Conservation (phyloP, 2,329 filamentous ascomycete species). For the Botrytis sinoallii region DNA sequence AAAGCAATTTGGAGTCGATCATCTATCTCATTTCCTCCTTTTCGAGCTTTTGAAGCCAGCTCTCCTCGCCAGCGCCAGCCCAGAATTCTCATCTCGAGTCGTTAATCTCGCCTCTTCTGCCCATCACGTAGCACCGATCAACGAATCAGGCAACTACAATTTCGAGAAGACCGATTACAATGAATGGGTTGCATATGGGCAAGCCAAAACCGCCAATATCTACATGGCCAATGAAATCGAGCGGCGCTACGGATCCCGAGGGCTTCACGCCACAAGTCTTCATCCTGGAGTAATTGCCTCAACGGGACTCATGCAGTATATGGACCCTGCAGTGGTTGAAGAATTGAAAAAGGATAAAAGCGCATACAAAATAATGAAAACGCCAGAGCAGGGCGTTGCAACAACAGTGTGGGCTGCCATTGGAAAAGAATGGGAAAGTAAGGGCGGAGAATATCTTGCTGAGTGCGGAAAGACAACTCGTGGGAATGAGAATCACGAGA, state of each 20-base stretch:
- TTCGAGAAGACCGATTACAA: constrained; percentile 38
- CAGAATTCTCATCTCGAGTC: constrained; percentile 45
- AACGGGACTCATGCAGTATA: constrained; percentile 33
- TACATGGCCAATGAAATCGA: constrained; percentile 48
- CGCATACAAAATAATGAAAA: constrained; percentile 24
- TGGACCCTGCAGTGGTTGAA: background rate
- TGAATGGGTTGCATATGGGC: constrained; percentile 41
- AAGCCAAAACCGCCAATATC: constrained; percentile 47
- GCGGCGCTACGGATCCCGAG: constrained; percentile 41
- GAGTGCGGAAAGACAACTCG: constrained; percentile 38
- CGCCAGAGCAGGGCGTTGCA: constrained; percentile 39
- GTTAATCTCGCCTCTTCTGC: constrained; percentile 45
- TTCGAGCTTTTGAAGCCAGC: constrained; percentile 47
- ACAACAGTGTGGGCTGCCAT: constrained; percentile 44
- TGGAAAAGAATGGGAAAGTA: constrained; percentile 37
- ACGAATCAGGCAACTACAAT: constrained; percentile 35
- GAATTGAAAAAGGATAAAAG: background rate
- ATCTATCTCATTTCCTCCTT: constrained; percentile 53
- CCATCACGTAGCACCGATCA: constrained; percentile 44
- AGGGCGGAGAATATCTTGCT: constrained; percentile 47
- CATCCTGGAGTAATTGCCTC: constrained; percentile 41
- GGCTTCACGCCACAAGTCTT: constrained; percentile 42
- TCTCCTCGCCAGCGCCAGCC: constrained; percentile 42
- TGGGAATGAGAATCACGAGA: constrained; percentile 30
- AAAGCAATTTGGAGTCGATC: constrained; percentile 50